Evolutionary conservation across 176 grass and related monocot genomes (phyloP).

Genomic region (Luzula sylvatica): DNA sequence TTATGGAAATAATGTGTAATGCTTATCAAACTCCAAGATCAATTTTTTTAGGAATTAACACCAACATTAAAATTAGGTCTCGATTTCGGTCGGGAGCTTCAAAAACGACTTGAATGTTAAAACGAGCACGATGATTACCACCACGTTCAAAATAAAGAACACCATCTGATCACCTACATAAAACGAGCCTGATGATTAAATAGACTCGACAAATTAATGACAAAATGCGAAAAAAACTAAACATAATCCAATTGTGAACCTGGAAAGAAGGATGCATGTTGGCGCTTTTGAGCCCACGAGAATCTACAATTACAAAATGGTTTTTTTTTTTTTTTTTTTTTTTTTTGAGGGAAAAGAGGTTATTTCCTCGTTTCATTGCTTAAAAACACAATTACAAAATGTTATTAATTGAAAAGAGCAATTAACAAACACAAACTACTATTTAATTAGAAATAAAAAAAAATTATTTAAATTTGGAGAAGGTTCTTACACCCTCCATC

Average conservation of each 20-base stretch:
- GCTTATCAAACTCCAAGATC: neutral
- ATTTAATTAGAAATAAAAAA: no score
- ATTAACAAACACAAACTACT: no score
- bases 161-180: slow-evolving; percentile 56
- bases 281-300: slow-evolving; percentile 59
- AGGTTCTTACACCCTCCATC: no score
- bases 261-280: slow-evolving; percentile 43
- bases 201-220: neutral
- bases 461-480: no score
- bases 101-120: slow-evolving; percentile 59
- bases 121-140: slow-evolving; percentile 44
- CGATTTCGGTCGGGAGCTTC: neutral
- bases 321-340: no score
- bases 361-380: no score
- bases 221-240: neutral
- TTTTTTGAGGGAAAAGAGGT: no score
- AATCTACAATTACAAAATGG: slow-evolving; percentile 32
- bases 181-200: neutral
- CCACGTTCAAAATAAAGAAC: slow-evolving; percentile 50
- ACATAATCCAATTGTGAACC: slow-evolving; percentile 19
- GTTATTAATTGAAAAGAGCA: no score
- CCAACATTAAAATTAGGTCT: no score
- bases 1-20: neutral
- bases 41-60: no score
- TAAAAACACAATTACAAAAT: no score